These are phyloP conservation scores for Aegilops longissima DNA, from an alignment of 176 grass and related monocot species.

Conservation along the genomic window DNA sequence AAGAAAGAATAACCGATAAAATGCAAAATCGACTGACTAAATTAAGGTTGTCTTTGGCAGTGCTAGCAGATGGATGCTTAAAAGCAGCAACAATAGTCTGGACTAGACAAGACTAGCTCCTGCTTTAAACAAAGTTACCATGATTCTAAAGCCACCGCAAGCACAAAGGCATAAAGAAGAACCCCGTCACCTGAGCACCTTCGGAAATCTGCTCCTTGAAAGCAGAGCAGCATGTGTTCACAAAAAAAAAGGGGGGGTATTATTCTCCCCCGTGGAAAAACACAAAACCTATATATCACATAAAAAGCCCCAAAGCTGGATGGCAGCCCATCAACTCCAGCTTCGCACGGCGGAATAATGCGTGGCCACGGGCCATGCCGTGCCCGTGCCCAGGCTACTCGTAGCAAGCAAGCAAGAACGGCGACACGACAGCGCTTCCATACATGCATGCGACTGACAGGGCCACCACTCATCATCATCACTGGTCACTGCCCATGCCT, in stretches of 20 bases:
- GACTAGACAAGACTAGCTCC: background rate
- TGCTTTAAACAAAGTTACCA: background rate
- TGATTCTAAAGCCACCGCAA: slow-evolving; percentile 1
- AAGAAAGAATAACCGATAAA: too few relatives aligned
- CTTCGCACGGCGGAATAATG: background rate
- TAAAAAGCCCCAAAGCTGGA: slow-evolving; percentile 26
- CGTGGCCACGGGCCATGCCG: slow-evolving; percentile 25
- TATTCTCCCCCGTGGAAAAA: background rate
- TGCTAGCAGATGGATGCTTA: background rate
- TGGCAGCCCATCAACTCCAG: slow-evolving; percentile 8
- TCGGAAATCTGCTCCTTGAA: slow-evolving; percentile 36
- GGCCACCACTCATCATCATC: background rate
- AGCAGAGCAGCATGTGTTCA: slow-evolving; percentile 16
- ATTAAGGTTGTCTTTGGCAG: background rate
- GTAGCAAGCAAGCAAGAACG: background rate
- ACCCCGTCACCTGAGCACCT: background rate
- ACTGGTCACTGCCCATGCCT: slow-evolving; percentile 19
- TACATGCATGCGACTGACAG: slow-evolving; percentile 17
- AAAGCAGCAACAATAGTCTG: background rate
- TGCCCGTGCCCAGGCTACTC: background rate
- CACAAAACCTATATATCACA: background rate
- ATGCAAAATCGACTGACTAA: background rate
- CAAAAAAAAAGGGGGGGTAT: background rate
- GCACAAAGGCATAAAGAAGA: background rate
- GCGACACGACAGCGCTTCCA: slow-evolving; percentile 37